These are phyloP conservation scores for Hypoxylon sp. DNA, from an alignment of 2,329 filamentous ascomycete genomes.

Conservation along the genomic window DNA sequence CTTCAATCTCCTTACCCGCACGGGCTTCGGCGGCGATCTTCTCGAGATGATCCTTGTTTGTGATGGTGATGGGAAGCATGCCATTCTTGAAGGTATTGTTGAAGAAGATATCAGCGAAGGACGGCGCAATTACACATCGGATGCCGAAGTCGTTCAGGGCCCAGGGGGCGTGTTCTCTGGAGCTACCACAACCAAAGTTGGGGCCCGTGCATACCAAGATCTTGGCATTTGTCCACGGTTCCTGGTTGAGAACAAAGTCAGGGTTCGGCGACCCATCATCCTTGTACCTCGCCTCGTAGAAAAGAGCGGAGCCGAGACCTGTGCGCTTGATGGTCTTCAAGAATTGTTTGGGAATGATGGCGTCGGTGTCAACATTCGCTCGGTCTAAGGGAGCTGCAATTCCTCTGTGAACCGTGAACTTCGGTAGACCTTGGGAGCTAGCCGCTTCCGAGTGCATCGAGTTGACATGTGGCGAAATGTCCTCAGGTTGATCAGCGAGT, in stretches of 20 bases:
- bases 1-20: slow-evolving; percentile 86
- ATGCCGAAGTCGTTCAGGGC: slow-evolving; percentile 97
- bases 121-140: slow-evolving; percentile 91
- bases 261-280: slow-evolving; percentile 81
- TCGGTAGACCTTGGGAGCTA: slow-evolving; percentile 77
- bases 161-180: slow-evolving; percentile 97
- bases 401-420: slow-evolving; percentile 87
- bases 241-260: slow-evolving; percentile 90
- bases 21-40: slow-evolving; percentile 82
- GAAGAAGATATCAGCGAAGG: slow-evolving; percentile 91
- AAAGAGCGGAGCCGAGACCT: slow-evolving; percentile 88
- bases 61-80: slow-evolving; percentile 90
- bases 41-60: slow-evolving; percentile 75
- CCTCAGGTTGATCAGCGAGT: slow-evolving; percentile 73
- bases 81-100: slow-evolving; percentile 99
- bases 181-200: slow-evolving; percentile 96
- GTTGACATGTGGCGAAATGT: slow-evolving; percentile 76
- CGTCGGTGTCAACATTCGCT: slow-evolving; percentile 97
- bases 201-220: slow-evolving; percentile 91
- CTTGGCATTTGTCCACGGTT: slow-evolving; percentile 86
- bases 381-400: slow-evolving; percentile 90
- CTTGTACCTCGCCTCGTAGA: slow-evolving; percentile 86
- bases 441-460: slow-evolving; percentile 65
- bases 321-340: slow-evolving; percentile 99
- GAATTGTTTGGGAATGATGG: slow-evolving; percentile 99